A percentile compares a stretch with the other conserved stretches of the same genome.
phyloP scores from a whole-genome alignment of 352 stramenopile genomes.

The Pilasporangium apinafurcum region DNA sequence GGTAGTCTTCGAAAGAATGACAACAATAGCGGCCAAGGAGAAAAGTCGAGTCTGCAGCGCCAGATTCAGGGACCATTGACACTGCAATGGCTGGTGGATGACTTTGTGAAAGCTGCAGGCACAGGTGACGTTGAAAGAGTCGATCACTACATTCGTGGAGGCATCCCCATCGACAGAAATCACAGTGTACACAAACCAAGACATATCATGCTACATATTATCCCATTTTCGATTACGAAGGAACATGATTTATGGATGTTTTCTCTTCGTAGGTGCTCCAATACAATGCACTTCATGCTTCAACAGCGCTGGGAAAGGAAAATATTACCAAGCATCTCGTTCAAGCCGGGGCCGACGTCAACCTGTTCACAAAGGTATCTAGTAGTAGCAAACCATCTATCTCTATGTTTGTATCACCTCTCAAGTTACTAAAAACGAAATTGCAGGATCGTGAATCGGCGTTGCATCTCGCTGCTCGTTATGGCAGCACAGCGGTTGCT shows the following conservation, averaged over 20 bases:
- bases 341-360: constrained; percentile 34
- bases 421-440: too few relatives aligned
- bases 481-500: constrained; percentile 19
- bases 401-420: too few relatives aligned
- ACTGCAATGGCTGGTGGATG: constrained; percentile 47
- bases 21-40: not conserved
- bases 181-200: constrained; percentile 26
- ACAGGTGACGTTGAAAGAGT: constrained; percentile 30
- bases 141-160: constrained; percentile 40
- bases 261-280: constrained; percentile 22
- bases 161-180: constrained; percentile 41
- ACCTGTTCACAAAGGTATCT: constrained; percentile 21
- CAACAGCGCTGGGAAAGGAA: constrained; percentile 20
- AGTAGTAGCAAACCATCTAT: too few relatives aligned
- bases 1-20: not conserved
- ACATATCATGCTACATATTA: not conserved
- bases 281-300: constrained; percentile 47
- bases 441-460: constrained; percentile 24
- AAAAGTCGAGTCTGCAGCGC: constrained; percentile 18
- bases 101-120: constrained; percentile 46
- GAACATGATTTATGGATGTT: not conserved
- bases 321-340: constrained; percentile 32
- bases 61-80: constrained; percentile 42
- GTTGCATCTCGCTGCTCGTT: constrained; percentile 42
- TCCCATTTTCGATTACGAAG: not conserved